Evolutionary conservation across 2,329 filamentous ascomycete genomes (phyloP), one percentile per base, ranked within the genome.

Genomic region (Tolypocladium album): DNA sequence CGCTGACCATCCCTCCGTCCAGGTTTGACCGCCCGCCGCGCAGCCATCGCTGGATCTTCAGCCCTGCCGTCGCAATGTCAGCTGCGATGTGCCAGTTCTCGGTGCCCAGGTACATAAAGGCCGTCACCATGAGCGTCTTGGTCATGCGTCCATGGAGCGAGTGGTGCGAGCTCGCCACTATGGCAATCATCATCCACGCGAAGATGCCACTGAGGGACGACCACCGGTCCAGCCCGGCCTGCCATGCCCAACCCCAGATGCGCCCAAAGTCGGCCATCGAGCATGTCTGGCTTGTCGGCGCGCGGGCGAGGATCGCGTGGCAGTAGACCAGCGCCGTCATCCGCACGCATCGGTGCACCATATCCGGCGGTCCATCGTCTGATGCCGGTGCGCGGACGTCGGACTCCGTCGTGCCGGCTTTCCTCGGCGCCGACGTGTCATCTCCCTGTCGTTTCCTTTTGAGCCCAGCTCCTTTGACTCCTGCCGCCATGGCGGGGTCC

Each of bases 191-290:
- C 31, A 79, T 68, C 80, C 79, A 82, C 57, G 75, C 69, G 59
- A 79, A 79, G 17, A 83, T 74, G 39, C 80, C 80, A 17, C 80
- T 69, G 31, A 79, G 70, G 2, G 71, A 67, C 61, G 77, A 76
- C 79, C 79, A 81, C 6, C 70, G 72, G 3, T 75, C 68, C 40
- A 81, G 69, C 1, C 77, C 74, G 5, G 79, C 75, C 22, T 74
- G 71, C 79, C 80, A 82, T 13, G 76, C 70, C 3, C 74, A 73
- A 17, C 69, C 70, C 80, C 80, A 83, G 6, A 82, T 72, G 52
- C 67, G 65, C 12, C 71, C 59, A 60, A 80, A 76, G 52, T 80
- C 76, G 11, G 65, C 62, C 4, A 70, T 61, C 3, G 69, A 70
- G 59, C 79, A 77, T 0, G 76, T 68, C 7, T 65, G 60, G 58